Conservation (phyloP, 805 yeast species). For the Alloascoidea africana region DNA sequence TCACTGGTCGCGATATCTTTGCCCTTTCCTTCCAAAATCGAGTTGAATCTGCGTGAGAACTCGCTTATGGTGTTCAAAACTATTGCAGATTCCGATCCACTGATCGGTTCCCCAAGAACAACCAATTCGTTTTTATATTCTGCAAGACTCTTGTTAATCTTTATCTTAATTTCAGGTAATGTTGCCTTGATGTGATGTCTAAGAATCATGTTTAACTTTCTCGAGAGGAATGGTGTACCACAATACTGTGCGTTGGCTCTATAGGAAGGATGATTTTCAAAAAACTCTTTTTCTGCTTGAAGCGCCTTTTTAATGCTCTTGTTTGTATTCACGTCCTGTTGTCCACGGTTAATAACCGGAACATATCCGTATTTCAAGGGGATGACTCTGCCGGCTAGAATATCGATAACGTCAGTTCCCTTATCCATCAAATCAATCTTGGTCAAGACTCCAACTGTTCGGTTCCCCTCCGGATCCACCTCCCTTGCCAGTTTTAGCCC, state of each 20-base stretch:
- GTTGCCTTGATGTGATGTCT: constrained; percentile 64
- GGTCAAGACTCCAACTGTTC: constrained; percentile 78
- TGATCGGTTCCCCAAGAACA: constrained; percentile 63
- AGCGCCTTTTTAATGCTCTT: constrained; percentile 72
- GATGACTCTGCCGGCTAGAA: constrained; percentile 71
- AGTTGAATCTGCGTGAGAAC: constrained; percentile 66
- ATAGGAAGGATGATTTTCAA: constrained; percentile 64
- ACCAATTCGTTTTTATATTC: constrained; percentile 55
- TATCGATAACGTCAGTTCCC: constrained; percentile 78
- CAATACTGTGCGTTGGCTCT: constrained; percentile 76
- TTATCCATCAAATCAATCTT: constrained; percentile 79
- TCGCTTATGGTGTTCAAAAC: constrained; percentile 71
- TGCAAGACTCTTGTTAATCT: constrained; percentile 64
- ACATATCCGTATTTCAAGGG: constrained; percentile 78
- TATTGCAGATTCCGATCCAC: constrained; percentile 66
- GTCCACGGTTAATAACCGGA: constrained; percentile 80
- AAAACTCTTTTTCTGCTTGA: constrained; percentile 50
- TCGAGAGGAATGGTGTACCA: constrained; percentile 79
- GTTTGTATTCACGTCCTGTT: constrained; percentile 64
- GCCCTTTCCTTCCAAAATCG: constrained; percentile 71
- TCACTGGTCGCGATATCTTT: constrained; percentile 66
- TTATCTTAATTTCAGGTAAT: constrained; percentile 66
- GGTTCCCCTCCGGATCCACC: constrained; percentile 73
- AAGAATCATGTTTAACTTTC: constrained; percentile 62
- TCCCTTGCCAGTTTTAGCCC: constrained; percentile 76